Conservation (phyloP, 2,329 filamentous ascomycete species). For the Colletotrichum chrysophilum region DNA sequence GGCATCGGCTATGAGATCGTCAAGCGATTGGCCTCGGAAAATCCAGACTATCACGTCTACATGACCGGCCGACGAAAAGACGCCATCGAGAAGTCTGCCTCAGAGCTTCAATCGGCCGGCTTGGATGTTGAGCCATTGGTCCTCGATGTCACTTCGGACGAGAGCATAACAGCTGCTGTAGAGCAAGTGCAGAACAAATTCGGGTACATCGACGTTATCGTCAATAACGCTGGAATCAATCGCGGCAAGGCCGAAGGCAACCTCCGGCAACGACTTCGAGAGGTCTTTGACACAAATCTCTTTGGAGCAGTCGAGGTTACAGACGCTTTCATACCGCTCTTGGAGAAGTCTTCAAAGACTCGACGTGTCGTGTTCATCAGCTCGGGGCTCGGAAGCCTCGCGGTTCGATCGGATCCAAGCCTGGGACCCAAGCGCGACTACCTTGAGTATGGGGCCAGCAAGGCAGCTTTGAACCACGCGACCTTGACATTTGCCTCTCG, state of each 20-base stretch:
- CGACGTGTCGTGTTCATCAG: slow-evolving; percentile 6
- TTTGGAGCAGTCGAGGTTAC: slow-evolving; percentile 62
- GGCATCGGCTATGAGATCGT: slow-evolving; percentile 18
- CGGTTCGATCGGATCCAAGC: neutral
- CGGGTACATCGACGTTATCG: slow-evolving; percentile 61
- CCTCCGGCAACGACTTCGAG: slow-evolving; percentile 50
- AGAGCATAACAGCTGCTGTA: slow-evolving; percentile 36
- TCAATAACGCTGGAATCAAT: slow-evolving; percentile 66
- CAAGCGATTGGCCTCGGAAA: neutral
- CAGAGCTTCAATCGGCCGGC: neutral
- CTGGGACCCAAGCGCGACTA: neutral
- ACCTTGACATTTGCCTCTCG: slow-evolving; percentile 1
- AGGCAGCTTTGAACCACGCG: slow-evolving; percentile 12
- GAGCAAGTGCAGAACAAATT: slow-evolving; percentile 50
- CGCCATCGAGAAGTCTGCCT: slow-evolving; percentile 2
- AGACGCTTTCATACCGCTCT: slow-evolving; percentile 39
- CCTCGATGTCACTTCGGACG: slow-evolving; percentile 60
- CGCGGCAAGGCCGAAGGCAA: slow-evolving; percentile 57
- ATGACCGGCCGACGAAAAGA: slow-evolving; percentile 9
- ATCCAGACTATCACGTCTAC: slow-evolving; percentile 4
- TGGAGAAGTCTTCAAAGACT: slow-evolving; percentile 27
- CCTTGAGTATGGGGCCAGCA: slow-evolving; percentile 10
- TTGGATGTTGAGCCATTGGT: slow-evolving; percentile 35
- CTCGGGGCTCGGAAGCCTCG: slow-evolving; percentile 4
- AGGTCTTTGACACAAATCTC: slow-evolving; percentile 65